Evolutionary conservation across 2,329 filamentous ascomycete genomes (phyloP).

Genomic region (Fusarium vanettenii): DNA sequence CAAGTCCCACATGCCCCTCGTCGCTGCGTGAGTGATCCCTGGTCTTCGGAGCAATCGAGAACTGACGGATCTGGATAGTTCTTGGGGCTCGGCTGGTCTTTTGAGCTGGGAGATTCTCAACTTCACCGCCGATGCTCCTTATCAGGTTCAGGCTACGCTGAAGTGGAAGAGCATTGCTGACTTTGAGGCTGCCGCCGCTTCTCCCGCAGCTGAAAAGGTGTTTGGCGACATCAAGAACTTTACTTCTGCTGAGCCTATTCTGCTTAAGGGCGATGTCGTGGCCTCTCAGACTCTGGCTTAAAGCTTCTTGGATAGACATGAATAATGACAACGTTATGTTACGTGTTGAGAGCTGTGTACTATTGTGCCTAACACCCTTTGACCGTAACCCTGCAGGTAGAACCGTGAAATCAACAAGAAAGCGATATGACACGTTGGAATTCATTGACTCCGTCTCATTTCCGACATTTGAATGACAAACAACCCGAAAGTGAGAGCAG

Average conservation of each 20-base stretch:
- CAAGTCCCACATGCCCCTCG: constrained; percentile 43
- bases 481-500: neutral
- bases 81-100: constrained; percentile 35
- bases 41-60: too few species aligned
- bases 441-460: too few species aligned
- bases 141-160: constrained; percentile 40
- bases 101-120: constrained; percentile 36
- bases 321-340: neutral
- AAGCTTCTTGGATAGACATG: neutral
- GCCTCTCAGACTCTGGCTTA: constrained; percentile 8
- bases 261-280: constrained; percentile 37
- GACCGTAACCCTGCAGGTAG: too few species aligned
- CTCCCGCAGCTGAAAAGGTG: constrained; percentile 7
- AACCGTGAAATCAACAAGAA: too few species aligned
- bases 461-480: neutral
- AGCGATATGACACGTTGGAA: too few species aligned
- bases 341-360: too few species aligned
- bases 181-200: constrained; percentile 25
- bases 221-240: constrained; percentile 43
- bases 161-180: constrained; percentile 36
- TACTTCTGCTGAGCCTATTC: constrained; percentile 31
- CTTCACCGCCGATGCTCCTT: constrained; percentile 30
- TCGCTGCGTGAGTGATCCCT: constrained; percentile 28
- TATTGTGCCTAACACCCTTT: too few species aligned
- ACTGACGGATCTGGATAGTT: constrained; percentile 16